Evolutionary conservation across 768 basidiomycete genomes (phyloP), one percentile per base, ranked within the genome.

Genomic region (Amanita pseudoporphyria): DNA sequence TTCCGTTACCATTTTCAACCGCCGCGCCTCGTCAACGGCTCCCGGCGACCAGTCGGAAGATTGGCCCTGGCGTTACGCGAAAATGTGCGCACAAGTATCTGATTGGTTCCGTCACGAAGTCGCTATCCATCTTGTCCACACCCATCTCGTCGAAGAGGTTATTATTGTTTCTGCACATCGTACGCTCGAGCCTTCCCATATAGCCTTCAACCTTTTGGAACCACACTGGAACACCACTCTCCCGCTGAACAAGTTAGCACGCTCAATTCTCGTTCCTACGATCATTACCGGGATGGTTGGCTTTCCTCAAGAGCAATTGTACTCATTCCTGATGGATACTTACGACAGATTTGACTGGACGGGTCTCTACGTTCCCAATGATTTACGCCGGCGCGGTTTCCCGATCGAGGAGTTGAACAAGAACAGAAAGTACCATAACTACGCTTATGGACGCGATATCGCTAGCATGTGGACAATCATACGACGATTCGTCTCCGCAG

Each of bases 41-140:
- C 9, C 24, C 1, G 40, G 35, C 5, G 45, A 53, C 42, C 55
- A 64, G 42, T 45, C 41, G 5, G 18, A n/a, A 12, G 64, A 65
- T 36, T 65, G 64, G 64, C 63, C 63, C 0, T 65, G 64, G 64
- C 60, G 64, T 14, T 64, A 63, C 33, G 64, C 64, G 12, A 65
- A 65, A 51, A 63, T 54, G 53, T 63, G 62, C 38, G 54, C 52
- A 12, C 60, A 60, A 37, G 55, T 58, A 4, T 58, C 62, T 12
- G 64, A 65, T 52, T 65, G 63, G 62, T 24, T 54, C 13, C 53
- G 55, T 13, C 63, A 65, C 47, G 64, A 65, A 43, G 41, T 65
- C 39, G 50, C 53, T 3, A 52, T 61, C 36, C 64, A 65, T 43
- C 58, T 65, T 13, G 58, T 57, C 35, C 47, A 63, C 33, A 63